These are phyloP conservation scores for Neodidymelliopsis sp. DNA, from an alignment of 2,329 filamentous ascomycete genomes.

Conservation along the genomic window DNA sequence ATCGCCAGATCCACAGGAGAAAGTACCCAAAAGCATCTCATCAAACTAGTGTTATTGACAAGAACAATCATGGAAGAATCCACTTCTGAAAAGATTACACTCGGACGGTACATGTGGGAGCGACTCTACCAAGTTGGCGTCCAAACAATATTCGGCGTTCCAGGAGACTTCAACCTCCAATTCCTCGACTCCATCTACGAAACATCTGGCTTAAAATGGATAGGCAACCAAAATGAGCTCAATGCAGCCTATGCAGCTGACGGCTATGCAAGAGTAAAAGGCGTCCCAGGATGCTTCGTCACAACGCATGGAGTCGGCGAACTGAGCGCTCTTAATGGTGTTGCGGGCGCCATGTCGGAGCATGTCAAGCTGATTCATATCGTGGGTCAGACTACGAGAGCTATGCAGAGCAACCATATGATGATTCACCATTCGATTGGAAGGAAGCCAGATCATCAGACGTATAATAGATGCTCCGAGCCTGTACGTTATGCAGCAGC, in stretches of 20 bases:
- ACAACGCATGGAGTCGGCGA: conserved; percentile 69
- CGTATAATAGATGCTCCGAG: conserved; percentile 52
- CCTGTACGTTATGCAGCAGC: conserved; percentile 51
- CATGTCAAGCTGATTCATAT: conserved; percentile 56
- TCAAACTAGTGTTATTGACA: too few relatives aligned
- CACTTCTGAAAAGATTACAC: conserved; percentile 43
- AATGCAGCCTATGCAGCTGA: conserved; percentile 66
- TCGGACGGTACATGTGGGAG: conserved; percentile 54
- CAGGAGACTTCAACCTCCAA: conserved; percentile 57
- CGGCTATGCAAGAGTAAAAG: conserved; percentile 64
- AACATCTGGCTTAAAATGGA: conserved; percentile 51
- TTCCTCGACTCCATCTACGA: conserved; percentile 55
- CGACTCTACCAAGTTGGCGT: conserved; percentile 52
- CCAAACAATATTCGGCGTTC: conserved; percentile 53
- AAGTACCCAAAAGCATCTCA: not conserved
- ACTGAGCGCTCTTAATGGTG: conserved; percentile 55
- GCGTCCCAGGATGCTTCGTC: conserved; percentile 57
- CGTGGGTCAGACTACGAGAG: conserved; percentile 53
- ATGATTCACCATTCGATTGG: conserved; percentile 58
- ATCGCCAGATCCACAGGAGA: not conserved
- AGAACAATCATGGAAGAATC: conserved; percentile 17
- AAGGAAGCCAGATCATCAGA: conserved; percentile 50
- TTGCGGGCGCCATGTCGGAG: conserved; percentile 55
- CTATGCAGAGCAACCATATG: conserved; percentile 52
- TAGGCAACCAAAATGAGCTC: conserved; percentile 66